Evolutionary conservation across 163 green algal species (phyloP), one percentile per base, ranked within the genome.

Genomic region (Volvox carteri): DNA sequence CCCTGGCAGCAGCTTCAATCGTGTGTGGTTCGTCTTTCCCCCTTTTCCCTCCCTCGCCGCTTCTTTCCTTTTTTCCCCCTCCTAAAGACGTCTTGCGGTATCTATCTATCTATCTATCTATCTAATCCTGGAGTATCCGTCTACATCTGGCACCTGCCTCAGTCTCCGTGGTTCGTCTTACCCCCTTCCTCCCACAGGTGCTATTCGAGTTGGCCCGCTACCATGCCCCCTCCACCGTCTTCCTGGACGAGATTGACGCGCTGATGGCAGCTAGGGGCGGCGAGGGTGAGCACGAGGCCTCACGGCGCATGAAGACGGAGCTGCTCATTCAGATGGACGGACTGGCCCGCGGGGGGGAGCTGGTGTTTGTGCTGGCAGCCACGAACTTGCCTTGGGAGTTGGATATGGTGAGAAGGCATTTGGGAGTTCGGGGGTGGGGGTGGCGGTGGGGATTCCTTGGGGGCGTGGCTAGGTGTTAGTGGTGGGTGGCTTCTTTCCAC

Each of bases 291-390:
- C 96, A 98, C 79, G 96, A 98, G 90, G 96, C 96, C 1, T 96
- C 91, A 11, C 90, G 96, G 11, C 90, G 96, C 25, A 95, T 98
- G 85, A 98, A 98, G 93, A 98, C 96, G 0, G 96, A 98, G 92
- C 91, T 98, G 35, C 95, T 98, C 62, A 90, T 93, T 30, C 96
- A 98, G 93, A 97, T 97, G 95, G 95, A 98, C 72, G 95, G 94
- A 46, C 85, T 98, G 60, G 91, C 92, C 1, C 76, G 91, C 28
- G 88, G 72, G 76, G 78, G 85, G 0, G 91, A 95, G 60, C 81
- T 95, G 11, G 95, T 97, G 44, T 97, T 97, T 75, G 89, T 97
- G 52, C 92, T 97, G 35, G 87, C 92, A 0, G 95, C 95, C 18
- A 96, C 95, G 33, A 97, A 97, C 93, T 72, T 97, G 60, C 95